Evolutionary conservation across 2,329 filamentous ascomycete species (phyloP).

Genomic region (Apiospora hydei): DNA sequence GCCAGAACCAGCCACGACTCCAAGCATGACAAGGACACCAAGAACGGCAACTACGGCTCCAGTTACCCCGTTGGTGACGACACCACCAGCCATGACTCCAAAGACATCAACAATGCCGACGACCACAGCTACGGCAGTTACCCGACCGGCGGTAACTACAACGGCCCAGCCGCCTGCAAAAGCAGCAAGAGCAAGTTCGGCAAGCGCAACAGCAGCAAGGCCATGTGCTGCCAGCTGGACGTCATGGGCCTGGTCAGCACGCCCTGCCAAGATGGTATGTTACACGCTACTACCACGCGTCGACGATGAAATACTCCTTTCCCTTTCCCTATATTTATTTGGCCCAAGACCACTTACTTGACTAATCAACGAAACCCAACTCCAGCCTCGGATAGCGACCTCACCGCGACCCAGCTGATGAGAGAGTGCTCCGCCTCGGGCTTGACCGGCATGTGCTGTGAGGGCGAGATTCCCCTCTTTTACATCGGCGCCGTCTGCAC

Average conservation of each 20-base stretch:
- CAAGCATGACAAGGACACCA: not conserved
- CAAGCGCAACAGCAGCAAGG: no score
- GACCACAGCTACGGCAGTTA: not conserved
- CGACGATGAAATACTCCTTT: no score
- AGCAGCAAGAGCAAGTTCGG: no score
- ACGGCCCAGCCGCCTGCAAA: no score
- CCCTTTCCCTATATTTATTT: no score
- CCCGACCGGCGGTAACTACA: no score
- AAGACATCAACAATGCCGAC: not conserved
- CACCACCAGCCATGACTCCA: not conserved
- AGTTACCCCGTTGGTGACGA: not conserved
- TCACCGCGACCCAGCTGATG: conserved; percentile 5
- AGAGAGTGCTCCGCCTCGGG: not conserved
- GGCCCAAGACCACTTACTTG: no score
- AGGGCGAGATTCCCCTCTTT: not conserved
- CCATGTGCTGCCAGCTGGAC: no score
- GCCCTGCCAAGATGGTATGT: no score
- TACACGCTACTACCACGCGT: no score
- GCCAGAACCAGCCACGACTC: not conserved
- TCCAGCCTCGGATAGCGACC: not conserved
- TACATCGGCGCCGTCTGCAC: not conserved
- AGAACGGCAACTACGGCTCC: not conserved
- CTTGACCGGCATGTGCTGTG: conserved; percentile 19
- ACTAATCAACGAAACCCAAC: not conserved
- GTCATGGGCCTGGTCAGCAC: no score